Conservation (phyloP, 2,329 filamentous ascomycete species). For the Dactylellina haptotyla region DNA sequence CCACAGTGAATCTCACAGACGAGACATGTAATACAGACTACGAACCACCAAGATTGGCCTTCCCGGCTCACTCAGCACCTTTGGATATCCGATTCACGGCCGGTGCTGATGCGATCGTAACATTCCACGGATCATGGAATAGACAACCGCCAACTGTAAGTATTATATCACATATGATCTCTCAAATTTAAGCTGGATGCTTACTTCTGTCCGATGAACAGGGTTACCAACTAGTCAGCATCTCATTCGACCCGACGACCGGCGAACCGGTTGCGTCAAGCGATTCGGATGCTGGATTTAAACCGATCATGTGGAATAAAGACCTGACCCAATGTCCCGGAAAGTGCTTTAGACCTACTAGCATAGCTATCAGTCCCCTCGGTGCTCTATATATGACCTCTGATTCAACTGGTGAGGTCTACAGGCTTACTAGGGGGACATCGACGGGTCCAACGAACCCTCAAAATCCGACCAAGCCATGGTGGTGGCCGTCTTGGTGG, state of each 20-base stretch:
- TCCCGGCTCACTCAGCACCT: constrained; percentile 75
- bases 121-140: constrained; percentile 78
- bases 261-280: constrained; percentile 11
- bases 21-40: constrained; percentile 63
- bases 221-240: constrained; percentile 42
- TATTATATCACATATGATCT: not conserved
- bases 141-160: constrained; percentile 42
- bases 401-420: constrained; percentile 39
- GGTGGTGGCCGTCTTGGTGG: not conserved
- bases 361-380: constrained; percentile 13
- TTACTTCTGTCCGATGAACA: not conserved
- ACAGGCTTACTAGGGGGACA: constrained; percentile 7
- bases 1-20: constrained; percentile 63
- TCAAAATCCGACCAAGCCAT: not conserved
- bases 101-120: constrained; percentile 70
- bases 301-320: constrained; percentile 24
- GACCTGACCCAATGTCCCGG: constrained; percentile 20
- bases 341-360: constrained; percentile 36
- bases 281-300: constrained; percentile 19
- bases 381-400: constrained; percentile 33
- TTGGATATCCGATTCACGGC: constrained; percentile 75
- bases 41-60: constrained; percentile 67
- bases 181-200: not conserved
- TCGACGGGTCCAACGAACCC: not conserved
- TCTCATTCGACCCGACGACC: constrained; percentile 21